These are phyloP conservation scores for Globisporangium spiculum DNA, from an alignment of 352 stramenopile species.

Conservation along the genomic window DNA sequence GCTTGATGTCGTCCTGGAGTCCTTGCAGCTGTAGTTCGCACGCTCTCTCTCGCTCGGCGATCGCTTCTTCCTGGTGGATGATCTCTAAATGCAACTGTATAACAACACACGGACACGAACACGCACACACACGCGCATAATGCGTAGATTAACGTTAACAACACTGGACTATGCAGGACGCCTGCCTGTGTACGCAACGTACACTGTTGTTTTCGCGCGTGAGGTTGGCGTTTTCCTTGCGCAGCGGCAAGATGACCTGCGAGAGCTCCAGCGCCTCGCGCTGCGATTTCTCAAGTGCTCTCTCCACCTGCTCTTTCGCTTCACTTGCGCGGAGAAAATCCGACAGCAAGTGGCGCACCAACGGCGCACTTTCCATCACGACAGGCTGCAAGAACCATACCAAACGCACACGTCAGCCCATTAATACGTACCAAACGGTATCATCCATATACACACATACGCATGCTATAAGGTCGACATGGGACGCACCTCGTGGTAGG, in stretches of 20 bases:
- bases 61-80: conserved; percentile 78
- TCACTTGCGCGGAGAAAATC: conserved; percentile 42
- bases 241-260: conserved; percentile 66
- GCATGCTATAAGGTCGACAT: neutral
- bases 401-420: neutral
- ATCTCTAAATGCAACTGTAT: conserved; percentile 68
- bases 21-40: conserved; percentile 65
- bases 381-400: conserved; percentile 32
- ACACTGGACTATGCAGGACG: neutral
- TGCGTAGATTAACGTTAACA: neutral
- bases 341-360: conserved; percentile 54
- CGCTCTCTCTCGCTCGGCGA: conserved; percentile 57
- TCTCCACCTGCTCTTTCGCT: conserved; percentile 31
- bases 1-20: conserved; percentile 68
- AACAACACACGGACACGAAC: neutral
- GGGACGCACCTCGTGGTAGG: conserved; percentile 45
- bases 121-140: no score
- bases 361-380: conserved; percentile 50
- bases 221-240: conserved; percentile 74
- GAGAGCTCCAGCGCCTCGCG: conserved; percentile 60
- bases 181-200: conserved; percentile 1
- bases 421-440: neutral
- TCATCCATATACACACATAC: neutral
- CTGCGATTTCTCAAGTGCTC: conserved; percentile 49
- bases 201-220: conserved; percentile 80